Evolutionary conservation across 495 filamentous ascomycete genomes (phyloP), one percentile per base, ranked within the genome.

Genomic region (Usnea hakonensis): DNA sequence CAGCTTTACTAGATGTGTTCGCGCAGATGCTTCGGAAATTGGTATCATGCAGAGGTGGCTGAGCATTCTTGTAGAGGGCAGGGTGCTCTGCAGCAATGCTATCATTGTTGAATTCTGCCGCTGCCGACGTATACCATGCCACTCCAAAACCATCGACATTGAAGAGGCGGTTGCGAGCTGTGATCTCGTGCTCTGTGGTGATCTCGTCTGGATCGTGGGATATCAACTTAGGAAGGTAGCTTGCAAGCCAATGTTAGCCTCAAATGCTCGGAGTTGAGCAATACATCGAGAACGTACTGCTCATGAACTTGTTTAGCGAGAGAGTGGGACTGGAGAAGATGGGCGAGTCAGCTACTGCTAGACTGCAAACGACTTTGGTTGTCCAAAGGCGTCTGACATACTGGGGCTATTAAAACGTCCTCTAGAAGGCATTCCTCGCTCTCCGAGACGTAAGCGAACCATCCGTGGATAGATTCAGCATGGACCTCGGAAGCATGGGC

Each of bases 291-390:
- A 14, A 48, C 44, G 28, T 48, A 48, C 62, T 81, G 78, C 19
- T 78, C 75, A 58, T 78, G 72, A 63, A 78, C 74, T 70, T 81
- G 78, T 58, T 75, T 75, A 58, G 67, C 63, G 19, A 79, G 71
- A 19, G 75, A 71, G 63, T 79, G 76, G 38, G 71, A 69, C 44
- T 57, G 9, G 13, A 37, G 16, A 2, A 36, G 16, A 17, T 6
- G 13, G 16, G 9, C 56, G 32, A 67, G 58, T 37, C 30, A 48
- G 13, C 30, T 33, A 58, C 11, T 9, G 35, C 14, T 43, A 2
- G 23, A 28, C 28, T 32, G 21, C 32, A 23, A 23, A 38, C 19
- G 33, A 2, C 28, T 21, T 21, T n/a, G 23, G 16, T 17, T 56
- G 6, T 9, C 23, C 10, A 26, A 13, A 37, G 28, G 8, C 0